Evolutionary conservation across 768 basidiomycete species (phyloP), one percentile per base, ranked within the genome.

Genomic region (Ramaria sp.): DNA sequence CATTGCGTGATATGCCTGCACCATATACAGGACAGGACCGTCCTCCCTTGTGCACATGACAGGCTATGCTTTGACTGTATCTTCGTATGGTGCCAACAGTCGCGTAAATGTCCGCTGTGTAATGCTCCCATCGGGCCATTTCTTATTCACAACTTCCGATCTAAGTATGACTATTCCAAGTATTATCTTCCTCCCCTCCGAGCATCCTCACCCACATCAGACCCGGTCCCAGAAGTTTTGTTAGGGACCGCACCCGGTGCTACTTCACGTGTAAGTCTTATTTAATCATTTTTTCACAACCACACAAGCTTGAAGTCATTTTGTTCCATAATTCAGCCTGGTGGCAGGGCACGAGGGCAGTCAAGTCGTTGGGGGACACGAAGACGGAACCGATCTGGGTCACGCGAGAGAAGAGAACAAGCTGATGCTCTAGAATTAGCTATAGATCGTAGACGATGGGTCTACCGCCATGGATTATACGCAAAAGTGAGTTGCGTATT

Each of bases 21-120:
- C 61, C 57, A 70, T 10, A 71, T 93, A 50, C 71, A 75, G 13
- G 90, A 96, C 69, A 73, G 86, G 43, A 86, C 92, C 0, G 72
- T 95, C 24, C 88, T 91, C 1, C 75, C 73, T 7, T 96, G 93
- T 66, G 86, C 88, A 1, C 93, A 97, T 71, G 62, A 65, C 44
- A 86, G 88, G 63, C 94, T 94, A 63, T 97, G 93, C 62, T 95
- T 95, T 60, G 87, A 89, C 54, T 97, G 93, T 65, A 74, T 96
- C 22, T 70, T 85, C 45, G 69, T 92, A 1, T 95, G 92, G 93
- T 44, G 42, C 20, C 15, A 79, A 34, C 86, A 88, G 71, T 89
- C 87, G 2, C 76, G 85, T 24, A 75, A 82, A 58, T 90, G 88
- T 60, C 88, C 88, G 2, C 71, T 90, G 5, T 90, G 88, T 64